phyloP scores from a whole-genome alignment of 257 asterid genomes.

The Solanum corneliomulleri region DNA sequence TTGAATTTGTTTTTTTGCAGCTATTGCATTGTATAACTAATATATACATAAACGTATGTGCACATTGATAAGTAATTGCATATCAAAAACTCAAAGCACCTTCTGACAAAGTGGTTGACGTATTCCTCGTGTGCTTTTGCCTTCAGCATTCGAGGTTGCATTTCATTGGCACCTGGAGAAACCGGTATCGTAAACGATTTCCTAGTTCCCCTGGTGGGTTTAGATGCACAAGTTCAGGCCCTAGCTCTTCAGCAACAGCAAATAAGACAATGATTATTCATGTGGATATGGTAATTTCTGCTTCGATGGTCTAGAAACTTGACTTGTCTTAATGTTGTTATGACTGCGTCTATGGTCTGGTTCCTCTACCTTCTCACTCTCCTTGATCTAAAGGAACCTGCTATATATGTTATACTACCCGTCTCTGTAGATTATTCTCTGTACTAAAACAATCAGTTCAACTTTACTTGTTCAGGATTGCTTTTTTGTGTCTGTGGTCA shows the following conservation, averaged over 20 bases:
- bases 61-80: background rate
- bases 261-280: constrained; percentile 53
- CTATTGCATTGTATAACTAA: background rate
- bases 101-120: background rate
- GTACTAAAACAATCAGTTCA: background rate
- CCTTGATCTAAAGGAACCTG: background rate
- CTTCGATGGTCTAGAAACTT: background rate
- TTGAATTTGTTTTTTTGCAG: background rate
- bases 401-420: background rate
- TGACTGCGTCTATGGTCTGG: background rate
- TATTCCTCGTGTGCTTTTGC: background rate
- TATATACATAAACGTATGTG: background rate
- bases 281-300: constrained; percentile 64
- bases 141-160: constrained; percentile 93
- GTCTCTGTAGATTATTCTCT: background rate
- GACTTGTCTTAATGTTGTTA: background rate
- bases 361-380: background rate
- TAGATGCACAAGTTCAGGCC: constrained; percentile 18
- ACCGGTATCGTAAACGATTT: constrained; percentile 79
- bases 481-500: constrained; percentile 87
- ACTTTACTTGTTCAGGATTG: constrained; percentile 51
- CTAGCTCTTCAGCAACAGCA: constrained; percentile 15
- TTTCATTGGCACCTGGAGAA: constrained; percentile 98
- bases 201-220: constrained; percentile 31
- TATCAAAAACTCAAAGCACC: background rate